Evolutionary conservation across 2,329 filamentous ascomycete genomes (phyloP), one percentile per base, ranked within the genome.

Genomic region (Colletotrichum sp.): DNA sequence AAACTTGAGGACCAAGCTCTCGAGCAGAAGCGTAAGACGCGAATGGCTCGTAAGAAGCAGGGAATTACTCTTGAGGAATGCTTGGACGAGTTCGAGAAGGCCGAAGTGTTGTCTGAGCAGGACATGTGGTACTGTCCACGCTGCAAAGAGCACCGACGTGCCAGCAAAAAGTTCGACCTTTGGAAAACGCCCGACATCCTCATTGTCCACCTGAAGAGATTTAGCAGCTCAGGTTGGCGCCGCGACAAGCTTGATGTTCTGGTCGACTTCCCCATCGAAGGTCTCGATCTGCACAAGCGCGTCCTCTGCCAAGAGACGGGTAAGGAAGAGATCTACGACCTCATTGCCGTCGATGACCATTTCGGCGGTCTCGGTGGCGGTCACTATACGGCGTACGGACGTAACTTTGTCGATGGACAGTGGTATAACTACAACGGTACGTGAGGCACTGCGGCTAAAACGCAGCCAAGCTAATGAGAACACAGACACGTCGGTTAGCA

Each of bases 401-500:
- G 95, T 87, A 99, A 98, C 84, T 98, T 98, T 85, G 89, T 95
- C 77, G 95, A 98, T 81, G 91, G 91, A 73, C 89, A 94, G 84
- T 99, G 97, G 97, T 98, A 98, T 84, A 95, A 98, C 80, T 99
- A 98, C 84, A 99, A 99, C 84, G 96, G 96, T 97, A 89, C 85
- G 93, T 86, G 39, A 13, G 12, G 32, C n/a, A 26, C 57, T 28
- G 24, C 5, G 13, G 34, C 24, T 30, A 36, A 57, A 10, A n/a
- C 18, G n/a, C 34, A 34, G n/a, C 55, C 16, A 34, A 76, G 79
- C 88, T 93, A 83, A 93, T 79, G 16, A 24, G 16, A 21, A 49
- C 18, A 18, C 80, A 98, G 96, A 98, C 85, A 94, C 95, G 9
- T 92, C 90, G 15, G 95, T 96, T 21, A 91, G 89, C 39, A 89